These are phyloP conservation scores for Parathielavia appendiculata DNA, from an alignment of 495 filamentous ascomycete species.

Conservation along the genomic window DNA sequence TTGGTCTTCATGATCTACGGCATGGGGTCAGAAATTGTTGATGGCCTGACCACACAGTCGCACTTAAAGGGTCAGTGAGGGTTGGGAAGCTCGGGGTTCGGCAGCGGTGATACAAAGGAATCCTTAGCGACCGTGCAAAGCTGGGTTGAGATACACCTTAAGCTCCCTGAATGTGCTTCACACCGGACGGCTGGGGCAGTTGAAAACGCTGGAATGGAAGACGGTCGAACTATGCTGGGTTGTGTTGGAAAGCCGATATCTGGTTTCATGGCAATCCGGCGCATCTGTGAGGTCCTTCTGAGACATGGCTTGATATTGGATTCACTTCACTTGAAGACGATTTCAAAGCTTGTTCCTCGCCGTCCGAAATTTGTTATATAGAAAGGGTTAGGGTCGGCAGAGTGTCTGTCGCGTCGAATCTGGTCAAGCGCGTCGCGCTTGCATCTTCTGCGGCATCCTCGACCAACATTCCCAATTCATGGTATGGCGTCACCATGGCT, in stretches of 20 bases:
- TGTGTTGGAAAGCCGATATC: too few species aligned
- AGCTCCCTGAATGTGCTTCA: too few species aligned
- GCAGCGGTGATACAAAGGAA: too few species aligned
- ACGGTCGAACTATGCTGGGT: too few species aligned
- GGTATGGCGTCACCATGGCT: slow-evolving; percentile 50
- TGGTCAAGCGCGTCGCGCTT: neutral
- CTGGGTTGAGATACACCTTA: too few species aligned
- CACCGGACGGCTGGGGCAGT: too few species aligned
- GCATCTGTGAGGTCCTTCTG: too few species aligned
- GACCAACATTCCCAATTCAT: neutral
- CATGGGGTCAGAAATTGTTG: slow-evolving; percentile 64
- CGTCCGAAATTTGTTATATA: neutral
- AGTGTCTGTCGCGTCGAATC: neutral
- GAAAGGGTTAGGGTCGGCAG: slow-evolving; percentile 9
- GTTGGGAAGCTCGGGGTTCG: neutral
- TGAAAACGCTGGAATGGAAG: too few species aligned
- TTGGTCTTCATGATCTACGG: slow-evolving; percentile 65
- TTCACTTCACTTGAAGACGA: too few species aligned
- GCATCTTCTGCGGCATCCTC: neutral
- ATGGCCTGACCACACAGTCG: slow-evolving; percentile 46
- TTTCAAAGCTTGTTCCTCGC: neutral
- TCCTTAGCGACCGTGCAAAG: too few species aligned
- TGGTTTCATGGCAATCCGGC: too few species aligned
- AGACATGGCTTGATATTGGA: too few species aligned
- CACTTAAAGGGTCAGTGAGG: neutral